Conservation (phyloP, 202 grass and related monocot genomes). For the Panicum hallii region DNA sequence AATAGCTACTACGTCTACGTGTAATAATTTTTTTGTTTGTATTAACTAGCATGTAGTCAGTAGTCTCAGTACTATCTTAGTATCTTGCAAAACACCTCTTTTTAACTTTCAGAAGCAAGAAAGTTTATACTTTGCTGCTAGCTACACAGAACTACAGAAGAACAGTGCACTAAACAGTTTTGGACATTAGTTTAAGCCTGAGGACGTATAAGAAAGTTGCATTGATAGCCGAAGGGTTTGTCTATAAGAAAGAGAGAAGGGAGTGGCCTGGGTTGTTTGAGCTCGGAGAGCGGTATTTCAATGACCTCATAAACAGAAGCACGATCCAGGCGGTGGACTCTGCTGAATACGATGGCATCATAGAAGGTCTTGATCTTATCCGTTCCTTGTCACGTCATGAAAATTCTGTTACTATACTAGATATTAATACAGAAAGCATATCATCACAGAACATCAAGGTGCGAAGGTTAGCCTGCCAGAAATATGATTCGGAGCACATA, state of each 20-base stretch:
- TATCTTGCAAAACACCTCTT: too few species aligned
- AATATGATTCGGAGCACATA: neutral
- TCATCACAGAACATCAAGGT: neutral
- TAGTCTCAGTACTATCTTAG: too few species aligned
- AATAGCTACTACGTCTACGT: too few species aligned
- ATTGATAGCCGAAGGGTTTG: neutral
- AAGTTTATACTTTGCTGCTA: too few species aligned
- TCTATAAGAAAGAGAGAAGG: too few species aligned
- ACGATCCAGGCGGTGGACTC: neutral
- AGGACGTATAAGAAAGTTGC: too few species aligned
- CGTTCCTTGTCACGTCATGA: neutral
- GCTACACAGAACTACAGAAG: too few species aligned
- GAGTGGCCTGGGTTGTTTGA: neutral
- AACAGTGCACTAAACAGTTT: too few species aligned
- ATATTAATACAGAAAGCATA: neutral
- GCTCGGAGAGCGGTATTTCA: neutral
- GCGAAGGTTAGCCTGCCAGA: neutral
- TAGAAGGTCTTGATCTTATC: neutral
- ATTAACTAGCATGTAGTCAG: too few species aligned
- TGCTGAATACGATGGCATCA: neutral
- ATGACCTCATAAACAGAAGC: neutral
- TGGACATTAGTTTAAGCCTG: too few species aligned
- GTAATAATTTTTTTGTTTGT: too few species aligned
- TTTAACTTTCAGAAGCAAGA: too few species aligned
- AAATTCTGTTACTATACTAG: neutral